Evolutionary conservation across 441 rosid species (phyloP).

Genomic region (Rhodomyrtus psidioides): DNA sequence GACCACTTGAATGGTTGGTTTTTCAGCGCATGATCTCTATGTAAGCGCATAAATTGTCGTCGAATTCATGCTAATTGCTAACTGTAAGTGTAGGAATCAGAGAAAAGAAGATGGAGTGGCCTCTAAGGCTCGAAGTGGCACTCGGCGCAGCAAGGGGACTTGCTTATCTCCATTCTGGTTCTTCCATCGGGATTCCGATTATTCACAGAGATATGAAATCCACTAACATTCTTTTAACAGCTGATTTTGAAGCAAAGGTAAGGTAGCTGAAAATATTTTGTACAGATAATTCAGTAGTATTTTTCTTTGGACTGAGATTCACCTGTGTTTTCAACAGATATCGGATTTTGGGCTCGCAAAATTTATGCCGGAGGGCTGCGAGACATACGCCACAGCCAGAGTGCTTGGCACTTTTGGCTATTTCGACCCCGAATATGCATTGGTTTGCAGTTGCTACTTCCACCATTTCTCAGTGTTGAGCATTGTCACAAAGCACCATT

Average conservation of each 20-base stretch:
- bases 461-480: neutral
- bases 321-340: constrained; percentile 31
- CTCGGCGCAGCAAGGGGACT: constrained; percentile 86
- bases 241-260: constrained; percentile 83
- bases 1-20: constrained; percentile 80
- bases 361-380: constrained; percentile 91
- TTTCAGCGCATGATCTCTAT: constrained; percentile 1
- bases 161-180: constrained; percentile 81
- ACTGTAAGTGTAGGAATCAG: constrained; percentile 44
- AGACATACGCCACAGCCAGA: constrained; percentile 68
- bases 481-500: neutral
- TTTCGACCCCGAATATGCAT: constrained; percentile 90
- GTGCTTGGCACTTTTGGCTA: constrained; percentile 97
- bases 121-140: constrained; percentile 69
- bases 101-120: constrained; percentile 81
- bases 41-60: neutral
- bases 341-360: constrained; percentile 96
- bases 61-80: constrained; percentile 1
- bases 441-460: constrained; percentile 32
- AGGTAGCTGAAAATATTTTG: neutral
- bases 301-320: neutral
- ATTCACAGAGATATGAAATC: constrained; percentile 94
- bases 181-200: constrained; percentile 79
- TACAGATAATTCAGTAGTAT: neutral
- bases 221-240: constrained; percentile 69